Conservation (phyloP, 164 flowering plant genomes). For the Hamamelis virginiana region DNA sequence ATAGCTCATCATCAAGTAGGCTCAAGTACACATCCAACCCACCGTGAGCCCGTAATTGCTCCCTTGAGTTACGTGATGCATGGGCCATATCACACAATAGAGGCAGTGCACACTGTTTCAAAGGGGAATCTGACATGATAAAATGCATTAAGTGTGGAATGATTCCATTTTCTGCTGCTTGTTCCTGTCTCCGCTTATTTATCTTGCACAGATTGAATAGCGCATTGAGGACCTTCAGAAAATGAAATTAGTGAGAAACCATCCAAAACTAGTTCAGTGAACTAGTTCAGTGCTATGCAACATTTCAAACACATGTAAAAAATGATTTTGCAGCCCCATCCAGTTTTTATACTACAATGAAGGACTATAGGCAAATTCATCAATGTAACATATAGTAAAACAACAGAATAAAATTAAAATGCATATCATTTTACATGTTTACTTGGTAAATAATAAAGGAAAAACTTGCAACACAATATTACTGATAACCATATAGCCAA, state of each 20-base stretch:
- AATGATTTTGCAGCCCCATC: not conserved
- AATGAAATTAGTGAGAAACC: constrained; percentile 9
- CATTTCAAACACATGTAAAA: not conserved
- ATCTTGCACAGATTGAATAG: constrained; percentile 96
- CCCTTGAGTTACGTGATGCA: constrained; percentile 96
- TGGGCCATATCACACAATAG: constrained; percentile 98
- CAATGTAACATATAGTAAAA: not conserved
- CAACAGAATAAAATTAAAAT: not conserved
- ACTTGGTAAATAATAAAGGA: not conserved
- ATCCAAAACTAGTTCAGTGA: not conserved
- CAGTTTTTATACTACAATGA: not conserved
- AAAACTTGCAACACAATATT: not conserved
- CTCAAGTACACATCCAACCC: constrained; percentile 94
- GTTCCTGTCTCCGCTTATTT: constrained; percentile 96
- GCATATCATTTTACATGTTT: not conserved
- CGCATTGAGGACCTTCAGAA: constrained; percentile 82
- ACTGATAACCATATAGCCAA: not conserved
- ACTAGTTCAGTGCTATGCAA: not conserved
- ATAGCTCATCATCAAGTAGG: constrained; percentile 85
- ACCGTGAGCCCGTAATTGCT: constrained; percentile 92
- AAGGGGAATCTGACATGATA: constrained; percentile 76
- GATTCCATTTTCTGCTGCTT: constrained; percentile 99
- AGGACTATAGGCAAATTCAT: not conserved
- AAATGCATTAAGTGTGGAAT: constrained; percentile 96
- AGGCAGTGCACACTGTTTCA: constrained; percentile 88